Percentiles rank a stretch among this genome's conserved stretches.
Evolutionary conservation across 352 stramenopile species (phyloP).

Genomic region (Phytopythium kandeliae): DNA sequence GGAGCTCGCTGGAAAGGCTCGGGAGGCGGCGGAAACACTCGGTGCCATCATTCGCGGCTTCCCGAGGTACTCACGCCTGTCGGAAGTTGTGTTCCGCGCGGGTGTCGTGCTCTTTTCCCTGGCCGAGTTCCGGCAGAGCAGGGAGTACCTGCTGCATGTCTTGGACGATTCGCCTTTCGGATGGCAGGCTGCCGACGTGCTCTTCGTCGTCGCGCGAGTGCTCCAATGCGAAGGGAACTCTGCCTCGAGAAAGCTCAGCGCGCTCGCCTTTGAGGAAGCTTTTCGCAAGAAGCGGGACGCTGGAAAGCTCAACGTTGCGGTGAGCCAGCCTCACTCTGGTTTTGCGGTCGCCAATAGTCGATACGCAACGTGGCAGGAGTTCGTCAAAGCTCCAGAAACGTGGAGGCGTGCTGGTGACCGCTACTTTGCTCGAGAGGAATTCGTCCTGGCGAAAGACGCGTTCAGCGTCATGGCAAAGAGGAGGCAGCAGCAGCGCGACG

Average conservation of each 20-base stretch:
- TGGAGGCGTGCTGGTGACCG: slow-evolving; percentile 48
- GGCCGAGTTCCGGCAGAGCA: slow-evolving; percentile 53
- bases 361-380: slow-evolving; percentile 50
- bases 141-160: slow-evolving; percentile 63
- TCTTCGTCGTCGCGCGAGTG: slow-evolving; percentile 54
- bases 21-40: slow-evolving; percentile 46
- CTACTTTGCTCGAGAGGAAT: slow-evolving; percentile 43
- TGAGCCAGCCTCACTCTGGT: neutral
- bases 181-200: slow-evolving; percentile 43
- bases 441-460: slow-evolving; percentile 51
- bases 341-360: slow-evolving; percentile 11
- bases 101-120: slow-evolving; percentile 53
- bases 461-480: slow-evolving; percentile 57
- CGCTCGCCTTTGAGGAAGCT: slow-evolving; percentile 63
- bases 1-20: slow-evolving; percentile 32
- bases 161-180: slow-evolving; percentile 43
- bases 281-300: slow-evolving; percentile 32
- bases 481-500: slow-evolving; percentile 20
- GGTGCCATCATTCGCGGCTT: slow-evolving; percentile 54
- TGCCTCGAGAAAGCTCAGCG: slow-evolving; percentile 28
- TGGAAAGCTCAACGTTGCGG: neutral
- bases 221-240: slow-evolving; percentile 50
- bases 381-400: slow-evolving; percentile 39
- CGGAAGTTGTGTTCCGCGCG: slow-evolving; percentile 62
- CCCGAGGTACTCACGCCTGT: slow-evolving; percentile 38